These are phyloP conservation scores for Cystoderma amianthinum DNA, from an alignment of 768 basidiomycete genomes.

Conservation along the genomic window DNA sequence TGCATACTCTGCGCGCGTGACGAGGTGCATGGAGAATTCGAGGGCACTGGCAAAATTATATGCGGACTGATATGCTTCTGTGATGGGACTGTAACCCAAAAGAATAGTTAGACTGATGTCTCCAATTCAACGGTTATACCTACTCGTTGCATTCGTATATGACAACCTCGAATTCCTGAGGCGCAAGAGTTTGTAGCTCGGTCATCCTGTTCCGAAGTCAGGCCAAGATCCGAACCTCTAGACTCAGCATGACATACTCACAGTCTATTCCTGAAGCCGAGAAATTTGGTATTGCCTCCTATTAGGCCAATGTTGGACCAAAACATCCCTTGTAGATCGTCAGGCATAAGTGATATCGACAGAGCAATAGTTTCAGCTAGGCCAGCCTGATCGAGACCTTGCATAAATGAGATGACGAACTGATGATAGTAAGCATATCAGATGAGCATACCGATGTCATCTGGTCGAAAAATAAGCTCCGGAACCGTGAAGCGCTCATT, in stretches of 20 bases:
- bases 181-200: constrained; percentile 77
- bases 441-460: constrained; percentile 64
- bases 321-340: constrained; percentile 86
- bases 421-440: neutral
- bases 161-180: constrained; percentile 69
- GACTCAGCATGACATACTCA: constrained; percentile 30
- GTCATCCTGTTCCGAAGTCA: constrained; percentile 38
- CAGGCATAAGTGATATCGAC: constrained; percentile 70
- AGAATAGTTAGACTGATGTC: neutral
- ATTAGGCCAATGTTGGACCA: constrained; percentile 92
- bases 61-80: constrained; percentile 59
- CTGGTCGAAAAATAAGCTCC: constrained; percentile 87
- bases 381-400: constrained; percentile 78
- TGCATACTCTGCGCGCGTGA: constrained; percentile 78
- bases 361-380: constrained; percentile 68
- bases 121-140: constrained; percentile 21
- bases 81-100: constrained; percentile 43
- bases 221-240: neutral
- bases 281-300: constrained; percentile 75
- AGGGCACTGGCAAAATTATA: constrained; percentile 47
- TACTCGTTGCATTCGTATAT: constrained; percentile 74
- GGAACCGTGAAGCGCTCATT: constrained; percentile 91
- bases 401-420: constrained; percentile 4
- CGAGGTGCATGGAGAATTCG: constrained; percentile 42
- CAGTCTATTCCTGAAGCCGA: constrained; percentile 73